Conservation (phyloP, 352 stramenopile species). For the Pythium volutum region DNA sequence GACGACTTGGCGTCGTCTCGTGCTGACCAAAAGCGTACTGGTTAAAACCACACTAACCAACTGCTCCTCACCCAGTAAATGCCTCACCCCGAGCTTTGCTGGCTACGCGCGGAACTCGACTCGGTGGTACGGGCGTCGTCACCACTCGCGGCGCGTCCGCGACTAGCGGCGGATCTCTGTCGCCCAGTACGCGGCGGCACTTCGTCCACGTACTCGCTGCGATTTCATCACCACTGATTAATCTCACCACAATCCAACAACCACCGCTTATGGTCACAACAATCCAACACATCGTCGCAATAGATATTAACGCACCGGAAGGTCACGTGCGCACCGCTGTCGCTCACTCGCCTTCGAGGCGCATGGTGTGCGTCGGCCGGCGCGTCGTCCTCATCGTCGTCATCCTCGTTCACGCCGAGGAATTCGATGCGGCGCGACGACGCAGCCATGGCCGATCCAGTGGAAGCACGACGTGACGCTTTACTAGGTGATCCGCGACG, state of each 20-base stretch:
- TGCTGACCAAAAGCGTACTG: not conserved
- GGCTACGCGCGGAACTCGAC: not conserved
- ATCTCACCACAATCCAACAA: not conserved
- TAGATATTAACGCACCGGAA: constrained; percentile 5
- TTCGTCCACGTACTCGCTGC: not conserved
- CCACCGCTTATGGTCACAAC: not conserved
- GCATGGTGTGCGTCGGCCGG: not conserved
- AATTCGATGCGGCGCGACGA: constrained; percentile 37
- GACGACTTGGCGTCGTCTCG: not conserved
- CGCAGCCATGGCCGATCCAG: constrained; percentile 5
- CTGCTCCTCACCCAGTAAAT: too few species aligned
- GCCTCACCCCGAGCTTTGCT: not conserved
- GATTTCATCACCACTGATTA: not conserved
- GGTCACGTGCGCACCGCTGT: constrained; percentile 5
- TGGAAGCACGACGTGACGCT: constrained; percentile 8
- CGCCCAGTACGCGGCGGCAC: too few species aligned
- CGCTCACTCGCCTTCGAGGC: constrained; percentile 7
- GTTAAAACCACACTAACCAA: too few species aligned
- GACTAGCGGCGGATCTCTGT: too few species aligned
- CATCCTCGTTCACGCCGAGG: constrained; percentile 16
- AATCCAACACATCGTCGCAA: not conserved
- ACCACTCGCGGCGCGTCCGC: too few species aligned
- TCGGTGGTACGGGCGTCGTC: not conserved
- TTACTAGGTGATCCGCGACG: not conserved
- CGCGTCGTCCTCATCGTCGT: constrained; percentile 11